Conservation (phyloP, 345 rosid genomes). For the Xanthoceras sorbifolium region DNA sequence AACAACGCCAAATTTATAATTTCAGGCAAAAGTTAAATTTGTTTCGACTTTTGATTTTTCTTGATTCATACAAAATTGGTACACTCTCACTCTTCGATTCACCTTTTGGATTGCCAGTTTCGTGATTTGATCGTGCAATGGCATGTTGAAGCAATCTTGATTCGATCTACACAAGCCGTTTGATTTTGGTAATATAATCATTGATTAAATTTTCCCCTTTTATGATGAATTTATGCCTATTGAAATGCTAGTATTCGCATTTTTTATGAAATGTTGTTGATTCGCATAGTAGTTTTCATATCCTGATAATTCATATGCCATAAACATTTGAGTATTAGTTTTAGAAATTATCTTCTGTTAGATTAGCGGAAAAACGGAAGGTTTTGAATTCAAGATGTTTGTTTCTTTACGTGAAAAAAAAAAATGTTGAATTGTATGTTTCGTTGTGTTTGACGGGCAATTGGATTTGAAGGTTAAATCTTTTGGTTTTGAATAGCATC, state of each 20-base stretch:
- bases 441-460: background rate
- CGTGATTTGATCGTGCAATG: slow-evolving; percentile 1
- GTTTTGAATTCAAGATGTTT: background rate
- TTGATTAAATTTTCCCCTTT: background rate
- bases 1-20: slow-evolving; percentile 5
- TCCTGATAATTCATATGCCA: no score
- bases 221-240: background rate
- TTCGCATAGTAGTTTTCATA: background rate
- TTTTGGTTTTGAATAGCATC: background rate
- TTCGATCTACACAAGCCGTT: background rate
- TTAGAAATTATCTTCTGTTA: background rate
- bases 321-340: background rate
- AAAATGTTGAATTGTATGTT: background rate
- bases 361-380: background rate
- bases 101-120: background rate
- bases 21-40: background rate
- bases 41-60: background rate
- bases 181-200: slow-evolving; percentile 3
- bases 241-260: background rate
- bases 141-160: slow-evolving; percentile 10
- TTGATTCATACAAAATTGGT: background rate
- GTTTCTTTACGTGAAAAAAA: background rate
- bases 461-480: no score
- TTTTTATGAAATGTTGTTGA: slow-evolving; percentile 3
- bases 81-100: background rate